A percentile compares a stretch with the other conserved stretches of the same genome.
phyloP scores from a whole-genome alignment of 2,329 filamentous ascomycete genomes.

The Hymenoscyphus infarciens region DNA sequence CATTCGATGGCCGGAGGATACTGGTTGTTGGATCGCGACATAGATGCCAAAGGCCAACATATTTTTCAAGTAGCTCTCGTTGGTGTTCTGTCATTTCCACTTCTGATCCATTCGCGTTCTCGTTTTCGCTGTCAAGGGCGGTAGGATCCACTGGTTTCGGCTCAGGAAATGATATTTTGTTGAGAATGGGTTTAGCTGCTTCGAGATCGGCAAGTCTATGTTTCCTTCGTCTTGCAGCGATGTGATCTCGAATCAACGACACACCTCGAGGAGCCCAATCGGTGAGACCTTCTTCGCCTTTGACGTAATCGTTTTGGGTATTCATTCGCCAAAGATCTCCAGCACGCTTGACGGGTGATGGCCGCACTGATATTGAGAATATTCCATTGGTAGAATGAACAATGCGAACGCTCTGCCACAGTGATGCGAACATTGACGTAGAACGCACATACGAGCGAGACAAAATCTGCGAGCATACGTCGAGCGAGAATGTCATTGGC shows the following conservation, averaged over 20 bases:
- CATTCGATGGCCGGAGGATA: constrained; percentile 59
- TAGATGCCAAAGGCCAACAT: constrained; percentile 34
- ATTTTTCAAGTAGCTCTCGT: constrained; percentile 41
- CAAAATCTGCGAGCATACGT: constrained; percentile 78
- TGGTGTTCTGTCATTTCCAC: constrained; percentile 31
- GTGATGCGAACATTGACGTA: constrained; percentile 77
- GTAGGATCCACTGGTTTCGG: constrained; percentile 25
- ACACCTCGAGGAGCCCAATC: constrained; percentile 88
- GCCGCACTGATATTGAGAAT: constrained; percentile 82
- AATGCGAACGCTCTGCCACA: constrained; percentile 82
- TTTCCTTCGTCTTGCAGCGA: constrained; percentile 69
- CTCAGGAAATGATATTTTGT: constrained; percentile 47
- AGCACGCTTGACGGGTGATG: constrained; percentile 83
- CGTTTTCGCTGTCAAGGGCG: constrained; percentile 24
- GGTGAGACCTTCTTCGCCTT: constrained; percentile 83
- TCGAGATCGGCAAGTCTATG: constrained; percentile 77
- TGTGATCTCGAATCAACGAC: constrained; percentile 84
- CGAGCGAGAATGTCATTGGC: constrained; percentile 81
- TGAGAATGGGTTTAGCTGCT: constrained; percentile 64
- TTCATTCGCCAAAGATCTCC: constrained; percentile 96
- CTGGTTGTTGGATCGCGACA: constrained; percentile 37
- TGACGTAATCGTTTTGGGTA: constrained; percentile 91
- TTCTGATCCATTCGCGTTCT: constrained; percentile 17
- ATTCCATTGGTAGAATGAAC: constrained; percentile 84
- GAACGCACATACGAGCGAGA: constrained; percentile 81